Conservation (phyloP, 1,284 basidiomycete species). For the Fomitopsis palustris region DNA sequence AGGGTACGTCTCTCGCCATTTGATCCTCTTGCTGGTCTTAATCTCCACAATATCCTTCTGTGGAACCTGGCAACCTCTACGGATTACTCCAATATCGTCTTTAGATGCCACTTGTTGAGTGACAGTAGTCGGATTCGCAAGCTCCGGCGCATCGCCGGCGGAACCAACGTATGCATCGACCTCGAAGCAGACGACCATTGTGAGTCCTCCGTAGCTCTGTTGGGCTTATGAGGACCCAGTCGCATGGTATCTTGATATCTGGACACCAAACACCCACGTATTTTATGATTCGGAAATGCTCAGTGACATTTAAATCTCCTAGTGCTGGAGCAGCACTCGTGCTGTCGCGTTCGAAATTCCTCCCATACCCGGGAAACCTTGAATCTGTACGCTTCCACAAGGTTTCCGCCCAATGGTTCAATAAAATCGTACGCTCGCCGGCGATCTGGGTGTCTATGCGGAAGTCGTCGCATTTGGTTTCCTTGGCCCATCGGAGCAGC, state of each 20-base stretch:
- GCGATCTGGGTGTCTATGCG: slow-evolving; percentile 55
- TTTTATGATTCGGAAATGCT: slow-evolving; percentile 48
- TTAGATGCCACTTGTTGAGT: not conserved
- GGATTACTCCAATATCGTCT: not conserved
- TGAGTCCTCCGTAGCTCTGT: slow-evolving; percentile 28
- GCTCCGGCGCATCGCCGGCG: not conserved
- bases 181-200: slow-evolving; percentile 26
- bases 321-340: slow-evolving; percentile 40
- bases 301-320: slow-evolving; percentile 34
- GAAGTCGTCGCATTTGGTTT: slow-evolving; percentile 37
- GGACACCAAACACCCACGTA: slow-evolving; percentile 36
- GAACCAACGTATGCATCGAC: slow-evolving; percentile 23
- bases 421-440: slow-evolving; percentile 46
- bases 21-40: not conserved
- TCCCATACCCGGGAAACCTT: slow-evolving; percentile 32
- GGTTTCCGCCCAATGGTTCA: slow-evolving; percentile 34
- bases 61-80: not conserved
- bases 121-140: slow-evolving; percentile 24
- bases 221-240: too few species aligned
- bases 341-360: slow-evolving; percentile 46
- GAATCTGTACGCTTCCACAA: slow-evolving; percentile 5
- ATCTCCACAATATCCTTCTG: not conserved
- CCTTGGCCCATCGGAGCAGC: slow-evolving; percentile 47
- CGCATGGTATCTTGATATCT: too few species aligned
- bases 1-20: not conserved